phyloP scores from a whole-genome alignment of 331 rosid species.

The Prunus yedoensis region DNA sequence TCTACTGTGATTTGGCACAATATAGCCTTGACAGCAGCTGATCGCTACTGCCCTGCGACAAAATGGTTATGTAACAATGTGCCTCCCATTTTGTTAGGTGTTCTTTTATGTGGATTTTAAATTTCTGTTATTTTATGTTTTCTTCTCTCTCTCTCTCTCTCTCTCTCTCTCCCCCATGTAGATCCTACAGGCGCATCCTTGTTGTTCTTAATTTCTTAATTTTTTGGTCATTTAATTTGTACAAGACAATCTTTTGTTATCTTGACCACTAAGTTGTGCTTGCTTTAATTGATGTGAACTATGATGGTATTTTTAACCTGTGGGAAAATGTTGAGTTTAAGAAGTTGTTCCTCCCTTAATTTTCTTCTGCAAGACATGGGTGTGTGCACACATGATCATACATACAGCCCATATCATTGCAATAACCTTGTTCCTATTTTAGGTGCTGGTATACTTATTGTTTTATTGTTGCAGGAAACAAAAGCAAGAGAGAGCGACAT shows the following conservation, averaged over 20 bases:
- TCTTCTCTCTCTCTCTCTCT: neutral
- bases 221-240: neutral
- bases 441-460: conserved; percentile 10
- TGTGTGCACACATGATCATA: neutral
- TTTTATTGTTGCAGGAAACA: conserved; percentile 51
- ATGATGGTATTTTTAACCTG: neutral
- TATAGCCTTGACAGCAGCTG: too few species aligned
- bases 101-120: too few species aligned
- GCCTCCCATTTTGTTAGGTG: too few species aligned
- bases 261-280: neutral
- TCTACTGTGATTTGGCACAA: too few species aligned
- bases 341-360: neutral
- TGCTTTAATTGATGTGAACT: neutral
- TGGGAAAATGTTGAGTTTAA: neutral
- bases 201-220: neutral
- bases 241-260: neutral
- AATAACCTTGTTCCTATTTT: conserved; percentile 16
- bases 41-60: too few species aligned
- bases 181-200: neutral
- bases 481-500: conserved; percentile 44
- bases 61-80: too few species aligned
- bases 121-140: too few species aligned
- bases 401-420: neutral
- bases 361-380: too few species aligned
- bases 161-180: too few species aligned